Percentiles rank a stretch among this genome's conserved stretches.
These are phyloP conservation scores for Microsporum canis DNA, from an alignment of 2,329 filamentous ascomycete genomes.

Conservation along the genomic window DNA sequence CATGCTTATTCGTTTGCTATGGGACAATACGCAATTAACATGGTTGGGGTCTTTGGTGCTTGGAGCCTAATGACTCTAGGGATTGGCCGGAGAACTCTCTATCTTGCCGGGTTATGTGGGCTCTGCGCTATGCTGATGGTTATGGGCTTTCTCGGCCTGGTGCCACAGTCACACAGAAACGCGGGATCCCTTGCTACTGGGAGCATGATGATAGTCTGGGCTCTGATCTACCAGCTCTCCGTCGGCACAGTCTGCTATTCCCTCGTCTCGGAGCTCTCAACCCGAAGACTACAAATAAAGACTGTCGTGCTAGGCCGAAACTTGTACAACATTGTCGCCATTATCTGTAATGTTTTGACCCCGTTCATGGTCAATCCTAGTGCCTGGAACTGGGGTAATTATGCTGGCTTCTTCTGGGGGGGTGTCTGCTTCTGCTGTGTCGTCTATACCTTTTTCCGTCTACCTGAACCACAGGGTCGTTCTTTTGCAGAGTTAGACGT, in stretches of 20 bases:
- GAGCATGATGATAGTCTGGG: conserved; percentile 75
- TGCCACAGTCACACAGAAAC: conserved; percentile 48
- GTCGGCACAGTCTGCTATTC: conserved; percentile 87
- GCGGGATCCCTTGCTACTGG: conserved; percentile 64
- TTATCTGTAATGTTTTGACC: conserved; percentile 69
- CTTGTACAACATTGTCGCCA: conserved; percentile 69
- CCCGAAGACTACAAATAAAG: conserved; percentile 75
- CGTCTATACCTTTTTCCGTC: conserved; percentile 67
- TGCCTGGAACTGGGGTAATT: conserved; percentile 82
- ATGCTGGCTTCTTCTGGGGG: conserved; percentile 78
- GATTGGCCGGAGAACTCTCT: conserved; percentile 63
- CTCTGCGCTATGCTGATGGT: conserved; percentile 67
- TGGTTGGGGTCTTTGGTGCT: conserved; percentile 67
- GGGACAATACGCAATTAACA: conserved; percentile 55
- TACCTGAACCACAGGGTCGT: conserved; percentile 68
- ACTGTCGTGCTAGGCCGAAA: conserved; percentile 79
- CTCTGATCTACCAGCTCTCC: conserved; percentile 71
- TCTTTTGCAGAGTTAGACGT: conserved; percentile 80
- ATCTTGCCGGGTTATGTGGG: conserved; percentile 61
- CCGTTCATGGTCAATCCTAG: conserved; percentile 87
- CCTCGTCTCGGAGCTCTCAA: conserved; percentile 73
- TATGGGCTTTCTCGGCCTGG: conserved; percentile 72
- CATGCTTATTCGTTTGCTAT: conserved; percentile 47
- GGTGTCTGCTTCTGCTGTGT: conserved; percentile 71
- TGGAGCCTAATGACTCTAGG: conserved; percentile 70